phyloP scores from a whole-genome alignment of 1,139 yeast genomes.

The Yamadazyma mexicana region DNA sequence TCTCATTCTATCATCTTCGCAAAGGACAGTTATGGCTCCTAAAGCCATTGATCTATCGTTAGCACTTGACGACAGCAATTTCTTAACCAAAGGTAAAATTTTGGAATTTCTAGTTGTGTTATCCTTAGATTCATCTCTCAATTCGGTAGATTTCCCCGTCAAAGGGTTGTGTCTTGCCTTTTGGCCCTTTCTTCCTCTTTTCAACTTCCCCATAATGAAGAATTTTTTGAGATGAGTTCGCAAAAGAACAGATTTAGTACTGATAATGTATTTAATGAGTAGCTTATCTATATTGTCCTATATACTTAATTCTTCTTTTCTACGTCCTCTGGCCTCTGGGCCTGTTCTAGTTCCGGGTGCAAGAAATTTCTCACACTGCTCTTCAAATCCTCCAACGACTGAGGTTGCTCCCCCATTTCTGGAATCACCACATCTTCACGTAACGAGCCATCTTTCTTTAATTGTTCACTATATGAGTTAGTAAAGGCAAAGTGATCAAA shows the following conservation, averaged over 20 bases:
- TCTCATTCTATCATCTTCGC: slow-evolving; percentile 70
- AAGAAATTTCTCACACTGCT: slow-evolving; percentile 23
- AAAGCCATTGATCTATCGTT: slow-evolving; percentile 80
- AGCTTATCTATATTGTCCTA: background rate
- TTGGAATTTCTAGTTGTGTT: slow-evolving; percentile 53
- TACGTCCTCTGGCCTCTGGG: background rate
- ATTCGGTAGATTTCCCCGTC: slow-evolving; percentile 18
- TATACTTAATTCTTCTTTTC: background rate
- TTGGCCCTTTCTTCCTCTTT: slow-evolving; percentile 65
- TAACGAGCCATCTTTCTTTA: slow-evolving; percentile 66
- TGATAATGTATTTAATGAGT: background rate
- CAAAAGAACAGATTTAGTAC: slow-evolving; percentile 1
- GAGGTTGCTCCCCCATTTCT: slow-evolving; percentile 37
- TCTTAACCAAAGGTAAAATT: slow-evolving; percentile 65
- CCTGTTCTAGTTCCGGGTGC: slow-evolving; percentile 20
- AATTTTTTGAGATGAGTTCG: slow-evolving; percentile 5
- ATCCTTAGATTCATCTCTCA: slow-evolving; percentile 38
- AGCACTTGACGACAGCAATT: slow-evolving; percentile 60
- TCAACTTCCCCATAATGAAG: slow-evolving; percentile 68
- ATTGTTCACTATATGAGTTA: slow-evolving; percentile 50
- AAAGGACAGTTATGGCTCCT: slow-evolving; percentile 67
- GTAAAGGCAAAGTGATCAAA: slow-evolving; percentile 8
- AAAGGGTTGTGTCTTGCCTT: slow-evolving; percentile 54
- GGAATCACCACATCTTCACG: slow-evolving; percentile 58
- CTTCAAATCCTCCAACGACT: slow-evolving; percentile 40